These are phyloP conservation scores for Blyttiomyces sp. DNA, from an alignment of 371 early-diverging fungal species.

Conservation along the genomic window DNA sequence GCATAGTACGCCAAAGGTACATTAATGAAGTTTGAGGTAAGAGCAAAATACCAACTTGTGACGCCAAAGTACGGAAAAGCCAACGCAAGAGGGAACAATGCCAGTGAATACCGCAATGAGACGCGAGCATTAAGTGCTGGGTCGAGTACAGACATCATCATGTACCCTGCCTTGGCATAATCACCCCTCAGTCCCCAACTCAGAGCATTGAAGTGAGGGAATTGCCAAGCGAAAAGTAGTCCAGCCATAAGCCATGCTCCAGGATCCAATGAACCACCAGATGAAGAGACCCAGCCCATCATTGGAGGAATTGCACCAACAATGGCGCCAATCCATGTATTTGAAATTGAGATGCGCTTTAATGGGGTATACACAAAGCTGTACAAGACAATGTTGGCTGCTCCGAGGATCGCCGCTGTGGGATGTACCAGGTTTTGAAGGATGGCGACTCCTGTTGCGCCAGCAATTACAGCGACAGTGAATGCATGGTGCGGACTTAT, in stretches of 20 bases:
- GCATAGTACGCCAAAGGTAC: slow-evolving; percentile 67
- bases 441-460: slow-evolving; percentile 65
- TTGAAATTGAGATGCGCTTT: slow-evolving; percentile 89
- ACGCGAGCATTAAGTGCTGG: slow-evolving; percentile 87
- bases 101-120: slow-evolving; percentile 76
- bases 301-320: slow-evolving; percentile 97
- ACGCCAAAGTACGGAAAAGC: slow-evolving; percentile 67
- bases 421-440: slow-evolving; percentile 81
- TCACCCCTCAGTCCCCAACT: slow-evolving; percentile 89
- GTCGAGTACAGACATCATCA: slow-evolving; percentile 89
- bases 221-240: slow-evolving; percentile 93
- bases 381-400: slow-evolving; percentile 83
- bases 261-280: slow-evolving; percentile 65
- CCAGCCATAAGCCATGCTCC: slow-evolving; percentile 80
- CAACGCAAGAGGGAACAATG: slow-evolving; percentile 77
- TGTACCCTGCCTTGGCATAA: slow-evolving; percentile 95
- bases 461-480: slow-evolving; percentile 64
- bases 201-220: slow-evolving; percentile 95
- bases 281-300: slow-evolving; percentile 95
- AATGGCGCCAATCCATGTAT: slow-evolving; percentile 94
- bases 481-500: slow-evolving; percentile 77
- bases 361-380: slow-evolving; percentile 88
- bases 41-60: slow-evolving; percentile 76
- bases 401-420: slow-evolving; percentile 70
- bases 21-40: slow-evolving; percentile 75